Conservation (phyloP, 176 grass and related monocot species). For the Echinochloa phyllopogon region DNA sequence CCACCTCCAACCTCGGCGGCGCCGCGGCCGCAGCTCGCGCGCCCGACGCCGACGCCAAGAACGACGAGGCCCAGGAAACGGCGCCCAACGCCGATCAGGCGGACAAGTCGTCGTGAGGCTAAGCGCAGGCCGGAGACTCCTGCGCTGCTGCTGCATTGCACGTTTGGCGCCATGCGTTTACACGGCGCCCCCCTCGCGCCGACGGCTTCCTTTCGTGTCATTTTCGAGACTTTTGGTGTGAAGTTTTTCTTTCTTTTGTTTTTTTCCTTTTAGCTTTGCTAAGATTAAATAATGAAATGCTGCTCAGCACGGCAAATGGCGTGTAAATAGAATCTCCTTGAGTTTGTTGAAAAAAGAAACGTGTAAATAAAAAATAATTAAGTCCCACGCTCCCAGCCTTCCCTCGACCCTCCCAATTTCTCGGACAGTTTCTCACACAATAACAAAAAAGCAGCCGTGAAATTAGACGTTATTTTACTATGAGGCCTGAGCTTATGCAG, state of each 20-base stretch:
- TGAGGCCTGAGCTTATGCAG: too few species aligned
- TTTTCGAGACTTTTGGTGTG: neutral
- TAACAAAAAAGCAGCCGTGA: too few species aligned
- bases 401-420: too few species aligned
- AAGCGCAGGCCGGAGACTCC: neutral
- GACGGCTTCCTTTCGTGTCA: neutral
- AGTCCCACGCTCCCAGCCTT: too few species aligned
- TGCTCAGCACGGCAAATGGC: neutral
- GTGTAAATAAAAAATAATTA: neutral
- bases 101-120: constrained; percentile 32
- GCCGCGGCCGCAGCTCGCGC: neutral
- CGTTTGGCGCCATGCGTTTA: neutral
- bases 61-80: neutral
- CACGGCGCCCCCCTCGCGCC: neutral
- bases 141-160: neutral
- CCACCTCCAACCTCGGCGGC: constrained; percentile 29
- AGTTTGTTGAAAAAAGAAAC: neutral
- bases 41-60: neutral
- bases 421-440: too few species aligned
- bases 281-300: neutral
- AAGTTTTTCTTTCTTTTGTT: neutral
- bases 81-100: constrained; percentile 1
- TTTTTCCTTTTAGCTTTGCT: neutral
- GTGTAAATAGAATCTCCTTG: neutral
- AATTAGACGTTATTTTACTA: too few species aligned